These are phyloP conservation scores for Diplotaxis tenuifolia DNA, from an alignment of 345 rosid species.

Conservation along the genomic window DNA sequence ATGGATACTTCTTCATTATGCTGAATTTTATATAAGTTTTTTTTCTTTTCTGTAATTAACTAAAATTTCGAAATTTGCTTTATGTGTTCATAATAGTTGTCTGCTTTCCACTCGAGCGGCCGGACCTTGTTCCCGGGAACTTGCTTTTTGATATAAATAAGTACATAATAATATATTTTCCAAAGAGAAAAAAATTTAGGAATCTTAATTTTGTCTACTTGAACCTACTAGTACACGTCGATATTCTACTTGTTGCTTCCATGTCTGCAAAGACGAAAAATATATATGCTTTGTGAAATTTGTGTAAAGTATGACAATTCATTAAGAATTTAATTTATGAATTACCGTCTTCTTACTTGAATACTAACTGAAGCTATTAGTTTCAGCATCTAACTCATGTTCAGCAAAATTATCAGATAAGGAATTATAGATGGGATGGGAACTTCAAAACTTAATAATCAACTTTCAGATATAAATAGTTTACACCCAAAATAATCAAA, in stretches of 20 bases:
- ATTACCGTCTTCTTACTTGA: neutral
- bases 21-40: neutral
- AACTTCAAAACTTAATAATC: neutral
- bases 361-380: neutral
- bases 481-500: neutral
- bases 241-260: constrained; percentile 21
- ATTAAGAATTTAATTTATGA: neutral
- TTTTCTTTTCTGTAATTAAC: constrained; percentile 2
- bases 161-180: constrained; percentile 24
- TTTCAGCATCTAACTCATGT: neutral
- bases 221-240: constrained; percentile 34
- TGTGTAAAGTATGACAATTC: neutral
- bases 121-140: constrained; percentile 41
- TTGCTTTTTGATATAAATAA: constrained; percentile 26
- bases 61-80: constrained; percentile 22
- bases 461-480: neutral
- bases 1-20: neutral
- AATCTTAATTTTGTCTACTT: constrained; percentile 14
- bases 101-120: constrained; percentile 42
- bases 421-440: neutral
- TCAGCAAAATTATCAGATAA: neutral
- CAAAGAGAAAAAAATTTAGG: neutral
- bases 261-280: neutral
- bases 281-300: neutral
- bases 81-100: constrained; percentile 32